These are phyloP conservation scores for Acanthamoeba sp. DNA, from an alignment of 208 protist species.

Conservation along the genomic window DNA sequence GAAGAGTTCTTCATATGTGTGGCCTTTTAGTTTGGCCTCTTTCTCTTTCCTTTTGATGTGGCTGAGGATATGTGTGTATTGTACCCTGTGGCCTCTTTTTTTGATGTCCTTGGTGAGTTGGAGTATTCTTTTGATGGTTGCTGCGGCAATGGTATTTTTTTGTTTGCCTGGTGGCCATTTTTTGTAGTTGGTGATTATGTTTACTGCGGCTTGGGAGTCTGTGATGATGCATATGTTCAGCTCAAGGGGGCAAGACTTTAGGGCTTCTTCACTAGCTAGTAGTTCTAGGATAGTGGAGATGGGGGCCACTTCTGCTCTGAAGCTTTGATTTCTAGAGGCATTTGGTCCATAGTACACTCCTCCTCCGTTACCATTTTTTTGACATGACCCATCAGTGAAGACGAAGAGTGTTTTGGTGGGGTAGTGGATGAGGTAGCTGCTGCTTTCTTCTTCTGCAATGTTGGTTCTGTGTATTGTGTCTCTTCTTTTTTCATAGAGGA, in stretches of 20 bases:
- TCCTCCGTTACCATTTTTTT: too few species aligned
- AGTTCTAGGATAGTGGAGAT: neutral
- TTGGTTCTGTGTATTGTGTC: neutral
- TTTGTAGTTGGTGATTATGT: neutral
- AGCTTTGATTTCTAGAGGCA: neutral
- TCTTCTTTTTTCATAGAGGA: neutral
- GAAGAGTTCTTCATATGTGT: neutral
- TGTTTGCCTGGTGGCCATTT: neutral
- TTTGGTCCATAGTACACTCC: neutral
- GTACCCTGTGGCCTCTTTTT: neutral
- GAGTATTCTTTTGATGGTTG: neutral
- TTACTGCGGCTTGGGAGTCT: neutral
- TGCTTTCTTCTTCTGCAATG: neutral
- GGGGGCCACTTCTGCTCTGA: neutral
- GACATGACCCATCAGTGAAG: neutral
- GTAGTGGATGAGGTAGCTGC: neutral
- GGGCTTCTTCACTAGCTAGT: neutral
- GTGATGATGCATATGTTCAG: neutral
- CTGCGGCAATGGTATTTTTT: neutral
- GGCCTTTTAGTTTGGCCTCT: too few species aligned
- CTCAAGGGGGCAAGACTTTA: neutral
- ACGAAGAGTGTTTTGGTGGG: neutral
- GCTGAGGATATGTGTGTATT: neutral
- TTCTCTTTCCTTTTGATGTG: neutral
- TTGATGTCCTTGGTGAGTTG: fast-evolving